Conservation (phyloP, 2,329 filamentous ascomycete species). For the Bipolaris gigantea region DNA sequence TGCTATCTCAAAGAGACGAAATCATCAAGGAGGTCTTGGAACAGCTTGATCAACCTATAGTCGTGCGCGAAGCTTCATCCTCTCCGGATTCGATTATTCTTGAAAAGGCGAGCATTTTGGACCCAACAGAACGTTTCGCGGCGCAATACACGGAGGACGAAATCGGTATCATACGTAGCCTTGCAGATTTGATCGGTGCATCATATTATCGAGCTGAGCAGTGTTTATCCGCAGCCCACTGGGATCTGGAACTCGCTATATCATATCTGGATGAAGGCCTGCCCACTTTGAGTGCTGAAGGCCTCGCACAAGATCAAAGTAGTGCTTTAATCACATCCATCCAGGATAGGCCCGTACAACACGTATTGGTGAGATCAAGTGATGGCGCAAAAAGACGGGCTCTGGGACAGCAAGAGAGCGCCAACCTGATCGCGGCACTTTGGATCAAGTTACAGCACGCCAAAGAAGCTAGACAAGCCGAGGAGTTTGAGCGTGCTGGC, state of each 20-base stretch:
- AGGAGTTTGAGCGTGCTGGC: background rate
- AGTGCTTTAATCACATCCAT: background rate
- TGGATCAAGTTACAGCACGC: background rate
- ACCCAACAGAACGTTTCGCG: background rate
- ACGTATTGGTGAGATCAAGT: background rate
- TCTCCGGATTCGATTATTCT: background rate
- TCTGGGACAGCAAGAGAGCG: too few species aligned
- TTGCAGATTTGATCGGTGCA: background rate
- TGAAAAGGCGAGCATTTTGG: background rate
- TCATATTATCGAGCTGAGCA: background rate
- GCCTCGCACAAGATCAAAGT: background rate
- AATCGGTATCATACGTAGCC: background rate
- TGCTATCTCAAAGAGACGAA: background rate
- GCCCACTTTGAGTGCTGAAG: too few species aligned
- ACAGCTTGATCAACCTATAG: slow-evolving; percentile 1
- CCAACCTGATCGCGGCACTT: background rate
- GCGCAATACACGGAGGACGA: background rate
- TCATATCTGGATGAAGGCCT: background rate
- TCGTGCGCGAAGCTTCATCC: background rate
- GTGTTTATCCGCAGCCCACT: background rate
- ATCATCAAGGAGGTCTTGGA: slow-evolving; percentile 1
- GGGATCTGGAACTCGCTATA: background rate
- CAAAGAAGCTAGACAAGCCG: background rate
- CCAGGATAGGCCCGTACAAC: background rate
- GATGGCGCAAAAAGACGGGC: background rate